phyloP scores from a whole-genome alignment of 1,139 yeast species.

The Taphrina communis region DNA sequence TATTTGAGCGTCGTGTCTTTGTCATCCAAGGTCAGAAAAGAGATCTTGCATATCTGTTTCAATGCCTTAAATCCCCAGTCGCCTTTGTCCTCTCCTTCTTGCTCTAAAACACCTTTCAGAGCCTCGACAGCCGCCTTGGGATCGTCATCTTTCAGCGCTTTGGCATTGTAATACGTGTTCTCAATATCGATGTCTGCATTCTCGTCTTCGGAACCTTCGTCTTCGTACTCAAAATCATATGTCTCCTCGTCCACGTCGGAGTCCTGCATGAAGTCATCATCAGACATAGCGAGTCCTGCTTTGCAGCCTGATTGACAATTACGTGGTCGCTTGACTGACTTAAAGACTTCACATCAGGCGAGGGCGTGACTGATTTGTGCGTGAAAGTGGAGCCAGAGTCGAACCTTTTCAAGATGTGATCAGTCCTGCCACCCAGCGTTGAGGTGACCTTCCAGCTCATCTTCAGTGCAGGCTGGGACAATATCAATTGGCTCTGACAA shows the following conservation, averaged over 20 bases:
- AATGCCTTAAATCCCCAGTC: conserved; percentile 62
- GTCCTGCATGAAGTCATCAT: conserved; percentile 40
- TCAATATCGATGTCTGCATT: conserved; percentile 55
- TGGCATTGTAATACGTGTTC: conserved; percentile 66
- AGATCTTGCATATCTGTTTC: conserved; percentile 69
- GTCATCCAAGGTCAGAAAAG: conserved; percentile 52
- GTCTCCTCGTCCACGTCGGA: conserved; percentile 46
- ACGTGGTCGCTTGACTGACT: no score
- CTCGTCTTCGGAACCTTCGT: conserved; percentile 57
- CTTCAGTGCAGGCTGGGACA: no score
- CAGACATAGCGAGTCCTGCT: conserved; percentile 23
- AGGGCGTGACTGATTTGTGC: not conserved
- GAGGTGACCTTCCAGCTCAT: no score
- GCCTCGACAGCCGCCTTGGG: conserved; percentile 57
- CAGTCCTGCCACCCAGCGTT: no score
- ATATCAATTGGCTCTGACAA: no score
- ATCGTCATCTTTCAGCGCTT: conserved; percentile 68
- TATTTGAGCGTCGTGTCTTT: conserved; percentile 52
- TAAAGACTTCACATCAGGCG: not conserved
- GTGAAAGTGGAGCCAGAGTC: not conserved
- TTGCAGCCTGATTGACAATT: not conserved
- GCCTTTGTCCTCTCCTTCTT: conserved; percentile 47
- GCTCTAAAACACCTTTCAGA: conserved; percentile 54
- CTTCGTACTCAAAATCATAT: conserved; percentile 71
- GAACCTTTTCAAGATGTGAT: no score